Conservation (phyloP, 1,284 basidiomycete genomes). For the Cutaneotrichosporon cutaneum region DNA sequence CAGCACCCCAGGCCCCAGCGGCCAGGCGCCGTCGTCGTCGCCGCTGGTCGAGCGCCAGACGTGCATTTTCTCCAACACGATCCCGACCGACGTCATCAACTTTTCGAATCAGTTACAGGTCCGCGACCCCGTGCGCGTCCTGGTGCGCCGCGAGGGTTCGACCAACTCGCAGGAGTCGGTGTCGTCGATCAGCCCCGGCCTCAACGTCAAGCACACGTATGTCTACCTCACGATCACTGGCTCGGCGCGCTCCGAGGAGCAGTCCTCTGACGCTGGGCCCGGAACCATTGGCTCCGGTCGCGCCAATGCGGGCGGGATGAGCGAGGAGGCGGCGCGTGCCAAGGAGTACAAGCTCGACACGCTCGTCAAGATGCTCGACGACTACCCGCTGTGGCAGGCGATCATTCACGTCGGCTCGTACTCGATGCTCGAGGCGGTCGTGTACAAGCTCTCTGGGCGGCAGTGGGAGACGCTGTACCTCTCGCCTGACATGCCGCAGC, state of each 20-base stretch:
- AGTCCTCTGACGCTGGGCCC: conserved; percentile 62
- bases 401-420: conserved; percentile 88
- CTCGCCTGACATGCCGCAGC: conserved; percentile 68
- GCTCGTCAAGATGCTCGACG: conserved; percentile 86
- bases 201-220: conserved; percentile 85
- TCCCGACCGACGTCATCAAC: conserved; percentile 57
- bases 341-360: conserved; percentile 98
- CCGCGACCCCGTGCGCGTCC: conserved; percentile 89
- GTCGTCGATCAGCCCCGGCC: conserved; percentile 56
- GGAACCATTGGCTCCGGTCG: conserved; percentile 89
- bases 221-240: conserved; percentile 88
- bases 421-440: conserved; percentile 76
- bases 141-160: conserved; percentile 86
- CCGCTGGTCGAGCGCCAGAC: conserved; percentile 74
- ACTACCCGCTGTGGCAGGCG: conserved; percentile 66
- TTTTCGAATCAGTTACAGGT: conserved; percentile 63
- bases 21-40: conserved; percentile 16
- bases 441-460: conserved; percentile 81
- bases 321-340: conserved; percentile 79
- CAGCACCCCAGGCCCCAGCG: conserved; percentile 28
- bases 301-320: conserved; percentile 57
- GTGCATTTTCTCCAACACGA: conserved; percentile 77
- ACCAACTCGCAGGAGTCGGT: conserved; percentile 57
- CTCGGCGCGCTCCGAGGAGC: conserved; percentile 66
- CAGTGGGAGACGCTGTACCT: conserved; percentile 81